Conservation (phyloP, 495 filamentous ascomycete species). For the Penicillium lividum region DNA sequence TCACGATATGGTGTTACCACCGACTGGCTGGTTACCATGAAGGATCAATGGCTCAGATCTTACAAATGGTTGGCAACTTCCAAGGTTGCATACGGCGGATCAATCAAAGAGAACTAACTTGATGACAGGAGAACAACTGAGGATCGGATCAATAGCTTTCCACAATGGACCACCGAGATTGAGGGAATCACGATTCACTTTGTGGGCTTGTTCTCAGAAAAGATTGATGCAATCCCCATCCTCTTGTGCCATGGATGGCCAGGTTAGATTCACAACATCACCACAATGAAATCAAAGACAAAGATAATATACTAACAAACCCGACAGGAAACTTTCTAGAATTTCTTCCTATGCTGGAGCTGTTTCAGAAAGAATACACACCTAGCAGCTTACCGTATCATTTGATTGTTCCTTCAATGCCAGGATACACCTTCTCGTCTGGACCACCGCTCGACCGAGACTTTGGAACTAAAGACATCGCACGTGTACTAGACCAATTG, state of each 20-base stretch:
- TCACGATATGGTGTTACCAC: slow-evolving; percentile 54
- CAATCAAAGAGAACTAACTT: neutral
- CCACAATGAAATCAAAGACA: neutral
- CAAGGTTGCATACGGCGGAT: neutral
- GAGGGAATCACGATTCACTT: slow-evolving; percentile 60
- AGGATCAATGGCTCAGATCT: slow-evolving; percentile 49
- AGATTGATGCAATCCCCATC: slow-evolving; percentile 60
- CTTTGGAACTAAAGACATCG: slow-evolving; percentile 41
- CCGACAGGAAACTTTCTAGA: slow-evolving; percentile 54
- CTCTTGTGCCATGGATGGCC: slow-evolving; percentile 65
- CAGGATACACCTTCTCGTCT: slow-evolving; percentile 63
- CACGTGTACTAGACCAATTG: slow-evolving; percentile 55
- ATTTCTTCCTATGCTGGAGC: slow-evolving; percentile 49
- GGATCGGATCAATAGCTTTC: slow-evolving; percentile 60
- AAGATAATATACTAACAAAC: neutral
- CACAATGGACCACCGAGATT: slow-evolving; percentile 58
- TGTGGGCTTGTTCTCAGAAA: slow-evolving; percentile 60
- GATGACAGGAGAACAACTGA: slow-evolving; percentile 50
- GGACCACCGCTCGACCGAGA: slow-evolving; percentile 50
- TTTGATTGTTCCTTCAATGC: slow-evolving; percentile 64
- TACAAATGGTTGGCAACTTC: slow-evolving; percentile 44
- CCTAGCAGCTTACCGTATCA: slow-evolving; percentile 62
- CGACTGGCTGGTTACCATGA: slow-evolving; percentile 57
- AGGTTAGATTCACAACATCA: slow-evolving; percentile 28
- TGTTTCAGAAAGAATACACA: slow-evolving; percentile 52